These are phyloP conservation scores for Intubia oerlemansii DNA, from an alignment of 2,329 filamentous ascomycete species.

Conservation along the genomic window DNA sequence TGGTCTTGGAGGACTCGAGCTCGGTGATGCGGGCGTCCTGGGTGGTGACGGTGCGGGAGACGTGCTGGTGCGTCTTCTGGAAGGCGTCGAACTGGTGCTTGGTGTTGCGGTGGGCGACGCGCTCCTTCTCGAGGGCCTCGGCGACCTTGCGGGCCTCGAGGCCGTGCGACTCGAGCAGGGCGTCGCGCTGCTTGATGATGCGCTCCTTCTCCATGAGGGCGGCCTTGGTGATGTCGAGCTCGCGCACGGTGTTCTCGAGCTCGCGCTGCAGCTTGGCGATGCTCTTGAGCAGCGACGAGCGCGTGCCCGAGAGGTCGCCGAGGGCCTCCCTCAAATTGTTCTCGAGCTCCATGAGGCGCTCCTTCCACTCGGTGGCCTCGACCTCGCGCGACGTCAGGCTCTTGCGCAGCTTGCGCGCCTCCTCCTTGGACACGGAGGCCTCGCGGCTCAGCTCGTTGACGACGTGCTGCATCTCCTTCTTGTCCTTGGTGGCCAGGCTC, in stretches of 20 bases:
- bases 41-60: conserved; percentile 65
- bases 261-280: conserved; percentile 77
- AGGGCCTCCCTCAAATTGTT: conserved; percentile 70
- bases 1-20: conserved; percentile 56
- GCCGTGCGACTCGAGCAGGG: conserved; percentile 68
- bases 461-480: conserved; percentile 84
- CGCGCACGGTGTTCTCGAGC: conserved; percentile 62
- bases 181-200: conserved; percentile 73
- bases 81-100: conserved; percentile 75
- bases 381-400: conserved; percentile 65
- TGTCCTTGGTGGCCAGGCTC: conserved; percentile 67
- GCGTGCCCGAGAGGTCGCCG: conserved; percentile 70
- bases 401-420: conserved; percentile 63
- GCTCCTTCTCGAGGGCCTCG: conserved; percentile 81
- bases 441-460: conserved; percentile 86
- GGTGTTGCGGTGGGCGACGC: conserved; percentile 64
- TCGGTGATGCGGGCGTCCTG: conserved; percentile 73
- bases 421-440: conserved; percentile 62
- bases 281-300: conserved; percentile 65
- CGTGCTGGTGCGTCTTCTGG: conserved; percentile 70
- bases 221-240: conserved; percentile 59
- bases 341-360: conserved; percentile 75
- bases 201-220: conserved; percentile 78
- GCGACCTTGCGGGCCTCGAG: conserved; percentile 69
- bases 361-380: conserved; percentile 79